These are phyloP conservation scores for Gymnopilus dilepis DNA, from an alignment of 768 basidiomycete species.

Conservation along the genomic window DNA sequence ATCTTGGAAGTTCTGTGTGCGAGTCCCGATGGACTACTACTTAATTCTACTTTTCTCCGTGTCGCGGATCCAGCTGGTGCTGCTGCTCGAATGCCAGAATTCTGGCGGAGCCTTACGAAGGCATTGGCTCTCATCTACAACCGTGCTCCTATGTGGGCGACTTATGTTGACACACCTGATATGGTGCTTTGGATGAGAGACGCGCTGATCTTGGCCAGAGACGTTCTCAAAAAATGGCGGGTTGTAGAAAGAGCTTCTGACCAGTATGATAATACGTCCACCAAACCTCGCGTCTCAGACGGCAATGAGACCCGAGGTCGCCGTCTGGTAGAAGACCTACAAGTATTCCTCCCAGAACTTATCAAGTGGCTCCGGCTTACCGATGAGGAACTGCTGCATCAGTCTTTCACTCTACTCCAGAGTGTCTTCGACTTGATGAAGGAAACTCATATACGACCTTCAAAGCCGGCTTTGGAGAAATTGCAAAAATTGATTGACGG, in stretches of 20 bases:
- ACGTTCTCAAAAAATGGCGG: conserved; percentile 81
- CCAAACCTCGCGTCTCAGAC: conserved; percentile 30
- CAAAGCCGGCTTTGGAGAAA: conserved; percentile 61
- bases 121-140: conserved; percentile 86
- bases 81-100: conserved; percentile 59
- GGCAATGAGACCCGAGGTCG: conserved; percentile 66
- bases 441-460: conserved; percentile 60
- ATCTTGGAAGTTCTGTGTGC: conserved; percentile 88
- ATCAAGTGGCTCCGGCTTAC: conserved; percentile 91
- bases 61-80: conserved; percentile 49
- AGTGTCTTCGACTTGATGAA: conserved; percentile 80
- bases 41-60: conserved; percentile 55
- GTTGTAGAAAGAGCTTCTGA: conserved; percentile 76
- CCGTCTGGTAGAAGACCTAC: conserved; percentile 79
- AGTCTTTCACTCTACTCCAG: conserved; percentile 84
- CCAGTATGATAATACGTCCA: conserved; percentile 30
- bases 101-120: conserved; percentile 86
- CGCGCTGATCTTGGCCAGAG: conserved; percentile 90
- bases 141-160: conserved; percentile 83
- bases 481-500: conserved; percentile 69
- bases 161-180: conserved; percentile 75
- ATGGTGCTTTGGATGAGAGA: conserved; percentile 99
- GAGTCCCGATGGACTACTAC: conserved; percentile 71
- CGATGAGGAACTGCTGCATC: conserved; percentile 89
- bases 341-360: conserved; percentile 79